Evolutionary conservation across 148 eudicot genomes (phyloP), one percentile per base, ranked within the genome.

Genomic region (Rhododendron griersonianum): DNA sequence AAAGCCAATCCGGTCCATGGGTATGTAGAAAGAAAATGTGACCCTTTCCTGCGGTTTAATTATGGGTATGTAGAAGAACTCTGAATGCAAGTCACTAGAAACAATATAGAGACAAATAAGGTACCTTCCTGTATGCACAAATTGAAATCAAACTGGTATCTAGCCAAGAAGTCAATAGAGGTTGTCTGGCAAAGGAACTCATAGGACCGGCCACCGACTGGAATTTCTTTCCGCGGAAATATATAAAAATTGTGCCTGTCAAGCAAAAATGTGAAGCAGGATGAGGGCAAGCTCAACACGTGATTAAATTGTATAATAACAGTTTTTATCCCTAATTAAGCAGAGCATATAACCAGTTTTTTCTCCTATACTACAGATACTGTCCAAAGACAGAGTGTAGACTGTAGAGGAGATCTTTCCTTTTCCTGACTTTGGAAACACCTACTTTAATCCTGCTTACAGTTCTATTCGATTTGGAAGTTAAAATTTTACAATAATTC

Each of bases 161-260:
- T 91, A 30, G 99, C 93, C 94, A 97, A 93, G 91, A 97, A 97
- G 75, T 93, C 98, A 59, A 97, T 84, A 2, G 99, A 97, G 51
- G 89, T 76, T 78, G 99, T 97, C 91, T 97, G 99, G 93, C 98
- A 97, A 61, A 93, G 84, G 90, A 97, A 97, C 90, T 97, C 99
- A 85, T 83, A 86, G 7, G 95, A 89, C 11, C 88, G 88, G 21
- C 91, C 92, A 90, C 88, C 90, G 21, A 86, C 89, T 39, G 92
- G 87, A 88, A 94, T 88, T 90, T 94, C 98, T 88, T 95, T 93
- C 55, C 98, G 95, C 37, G 98, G 99, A 90, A 97, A 97, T 55
- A 95, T 88, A 87, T 92, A 97, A 81, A 94, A 97, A 78, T 97
- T 97, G 93, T 97, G 95, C 91, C 99, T 97, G 92, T 41, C 53